Base-by-base conservation (phyloP, 306 rosid genomes). In the Dalbergia oliveri region DNA sequence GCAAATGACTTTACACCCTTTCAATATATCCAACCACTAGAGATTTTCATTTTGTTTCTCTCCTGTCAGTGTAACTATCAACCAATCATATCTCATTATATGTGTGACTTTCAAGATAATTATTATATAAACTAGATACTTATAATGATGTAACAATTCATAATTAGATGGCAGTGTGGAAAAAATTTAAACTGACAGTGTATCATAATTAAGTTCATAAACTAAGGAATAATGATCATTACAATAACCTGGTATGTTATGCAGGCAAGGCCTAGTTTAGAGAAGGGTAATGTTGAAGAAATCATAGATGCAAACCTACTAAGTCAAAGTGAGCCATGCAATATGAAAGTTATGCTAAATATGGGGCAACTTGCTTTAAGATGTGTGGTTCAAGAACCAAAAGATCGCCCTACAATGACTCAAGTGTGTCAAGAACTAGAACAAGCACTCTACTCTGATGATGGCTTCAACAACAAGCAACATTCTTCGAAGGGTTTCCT, bases 251-350 rank as follows among this genome's bases (percentile, higher is more conserved):
- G 59, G 31, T 53, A n/a, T 49, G 58, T 31, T 43, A 66, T 88
- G 85, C 83, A 93, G 98, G 93, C 94, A 77, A 87, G 91, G 73
- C 94, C 97, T 34, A 87, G 97, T 84, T 41, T 94, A 76, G 97
- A 92, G 83, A 72, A 58, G 51, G 94, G 87, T 4, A 66, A 53
- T 10, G 81, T 94, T 74, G 97, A 86, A 76, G 96, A 92, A 72
- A 86, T 94, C 11, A 65, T 94, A 65, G 98, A 94, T 76, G 97
- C 84, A 73, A 84, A 81, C 87, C 89, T 92, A 58, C 85, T 89
- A 53, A 65, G 75, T 49, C 80, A 72, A 72, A 83, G 82, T 64
- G 89, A 88, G 84, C 82, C 87, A 58, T 94, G 97, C 83, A 88
- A 90, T 79, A 83, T 78, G 84, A 83, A 90, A 57, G 87, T 88